phyloP scores from a whole-genome alignment of 2,329 filamentous ascomycete genomes.

The Cladophialophora immunda region DNA sequence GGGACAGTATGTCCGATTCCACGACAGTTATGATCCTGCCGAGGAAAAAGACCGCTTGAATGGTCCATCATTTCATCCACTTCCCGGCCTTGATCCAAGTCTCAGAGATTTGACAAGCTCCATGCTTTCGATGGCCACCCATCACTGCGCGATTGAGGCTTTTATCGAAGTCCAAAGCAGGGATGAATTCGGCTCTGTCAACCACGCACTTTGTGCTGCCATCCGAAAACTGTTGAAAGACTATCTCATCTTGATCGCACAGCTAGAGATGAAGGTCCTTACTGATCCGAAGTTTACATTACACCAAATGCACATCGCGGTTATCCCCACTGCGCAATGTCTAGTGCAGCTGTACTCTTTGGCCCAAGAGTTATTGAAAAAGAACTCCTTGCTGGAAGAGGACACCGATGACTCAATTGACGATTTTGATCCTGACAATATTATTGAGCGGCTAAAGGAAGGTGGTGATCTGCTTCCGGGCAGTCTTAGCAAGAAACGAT shows the following conservation, averaged over 20 bases:
- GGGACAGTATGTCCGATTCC: slow-evolving; percentile 94
- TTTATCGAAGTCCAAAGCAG: slow-evolving; percentile 95
- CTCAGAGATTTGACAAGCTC: slow-evolving; percentile 84
- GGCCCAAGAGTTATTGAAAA: slow-evolving; percentile 84
- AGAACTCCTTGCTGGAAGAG: slow-evolving; percentile 86
- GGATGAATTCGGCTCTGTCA: slow-evolving; percentile 92
- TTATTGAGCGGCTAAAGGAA: slow-evolving; percentile 86
- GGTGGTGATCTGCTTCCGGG: slow-evolving; percentile 82
- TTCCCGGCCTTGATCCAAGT: slow-evolving; percentile 87
- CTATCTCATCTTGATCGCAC: slow-evolving; percentile 89
- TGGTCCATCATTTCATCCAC: slow-evolving; percentile 81
- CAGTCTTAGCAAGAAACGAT: slow-evolving; percentile 87
- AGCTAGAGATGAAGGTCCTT: slow-evolving; percentile 91
- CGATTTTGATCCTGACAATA: slow-evolving; percentile 86
- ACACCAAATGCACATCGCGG: slow-evolving; percentile 91
- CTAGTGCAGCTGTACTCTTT: slow-evolving; percentile 88
- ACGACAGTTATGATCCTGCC: slow-evolving; percentile 79
- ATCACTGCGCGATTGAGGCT: slow-evolving; percentile 88
- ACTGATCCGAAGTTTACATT: slow-evolving; percentile 90
- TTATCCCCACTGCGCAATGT: slow-evolving; percentile 88
- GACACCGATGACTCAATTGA: slow-evolving; percentile 75
- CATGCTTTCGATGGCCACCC: slow-evolving; percentile 93
- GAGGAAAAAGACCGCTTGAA: slow-evolving; percentile 87
- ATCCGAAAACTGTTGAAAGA: slow-evolving; percentile 91
- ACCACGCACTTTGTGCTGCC: slow-evolving; percentile 94